A percentile compares a stretch with the other conserved stretches of the same genome.
phyloP scores from a whole-genome alignment of 2,329 filamentous ascomycete species.

The Colletotrichum spinosum region DNA sequence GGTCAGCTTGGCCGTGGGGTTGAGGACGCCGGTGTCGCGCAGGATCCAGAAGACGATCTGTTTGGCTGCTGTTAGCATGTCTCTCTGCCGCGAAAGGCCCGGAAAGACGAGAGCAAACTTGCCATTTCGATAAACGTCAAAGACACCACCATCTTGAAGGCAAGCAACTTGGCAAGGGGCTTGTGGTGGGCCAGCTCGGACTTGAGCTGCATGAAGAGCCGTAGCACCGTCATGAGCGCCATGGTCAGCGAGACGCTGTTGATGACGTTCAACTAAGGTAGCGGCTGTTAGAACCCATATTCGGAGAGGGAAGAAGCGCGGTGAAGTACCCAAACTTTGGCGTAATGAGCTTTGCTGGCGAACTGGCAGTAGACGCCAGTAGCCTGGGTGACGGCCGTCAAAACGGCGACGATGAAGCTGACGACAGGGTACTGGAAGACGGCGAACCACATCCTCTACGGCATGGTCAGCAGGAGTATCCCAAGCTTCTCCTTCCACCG shows the following conservation, averaged over 20 bases:
- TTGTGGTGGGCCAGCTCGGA: constrained; percentile 40
- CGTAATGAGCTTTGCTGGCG: constrained; percentile 43
- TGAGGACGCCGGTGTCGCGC: constrained; percentile 36
- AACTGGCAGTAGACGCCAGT: constrained; percentile 46
- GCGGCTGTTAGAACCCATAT: neutral
- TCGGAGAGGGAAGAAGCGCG: neutral
- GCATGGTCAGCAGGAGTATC: neutral
- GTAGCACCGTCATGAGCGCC: constrained; percentile 42
- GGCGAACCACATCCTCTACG: constrained; percentile 46
- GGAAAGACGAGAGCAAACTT: neutral
- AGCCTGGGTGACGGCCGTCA: constrained; percentile 45
- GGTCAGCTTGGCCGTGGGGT: constrained; percentile 39
- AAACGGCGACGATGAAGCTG: constrained; percentile 54
- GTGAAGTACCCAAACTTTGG: constrained; percentile 43
- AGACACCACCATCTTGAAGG: constrained; percentile 44
- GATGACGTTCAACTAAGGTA: constrained; percentile 42
- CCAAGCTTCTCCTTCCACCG: neutral
- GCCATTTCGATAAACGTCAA: constrained; percentile 38
- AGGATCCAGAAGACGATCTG: constrained; percentile 44
- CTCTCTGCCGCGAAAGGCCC: neutral
- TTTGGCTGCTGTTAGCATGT: neutral
- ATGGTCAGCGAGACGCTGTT: constrained; percentile 40
- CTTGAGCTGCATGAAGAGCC: constrained; percentile 35
- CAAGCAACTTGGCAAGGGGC: constrained; percentile 42
- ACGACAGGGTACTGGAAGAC: constrained; percentile 56